These are phyloP conservation scores for Leishmania guyanensis DNA, from an alignment of 208 protist genomes.

Conservation along the genomic window DNA sequence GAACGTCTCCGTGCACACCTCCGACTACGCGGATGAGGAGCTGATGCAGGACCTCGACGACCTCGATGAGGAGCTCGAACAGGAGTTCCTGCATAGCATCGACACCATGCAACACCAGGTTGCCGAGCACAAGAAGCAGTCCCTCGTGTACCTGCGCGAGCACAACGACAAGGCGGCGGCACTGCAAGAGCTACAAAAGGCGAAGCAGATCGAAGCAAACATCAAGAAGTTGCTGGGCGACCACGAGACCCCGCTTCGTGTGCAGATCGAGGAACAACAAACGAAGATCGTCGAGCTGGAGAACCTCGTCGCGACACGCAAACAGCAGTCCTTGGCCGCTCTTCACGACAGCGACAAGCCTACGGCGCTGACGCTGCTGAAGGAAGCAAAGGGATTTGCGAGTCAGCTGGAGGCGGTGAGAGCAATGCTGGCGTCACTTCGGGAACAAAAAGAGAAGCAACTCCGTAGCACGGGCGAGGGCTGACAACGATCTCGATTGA, in stretches of 20 bases:
- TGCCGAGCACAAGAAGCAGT: slow-evolving; percentile 22
- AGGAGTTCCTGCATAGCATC: slow-evolving; percentile 32
- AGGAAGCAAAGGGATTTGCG: slow-evolving; percentile 40
- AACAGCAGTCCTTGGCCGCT: slow-evolving; percentile 36
- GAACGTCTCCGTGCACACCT: slow-evolving; percentile 47
- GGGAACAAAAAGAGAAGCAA: slow-evolving; percentile 17
- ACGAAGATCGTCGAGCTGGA: slow-evolving; percentile 27
- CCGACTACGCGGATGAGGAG: slow-evolving; percentile 40
- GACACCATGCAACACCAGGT: slow-evolving; percentile 27
- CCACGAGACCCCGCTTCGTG: slow-evolving; percentile 30
- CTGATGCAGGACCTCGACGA: slow-evolving; percentile 40
- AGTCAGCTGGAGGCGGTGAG: slow-evolving; percentile 33
- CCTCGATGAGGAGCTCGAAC: slow-evolving; percentile 45
- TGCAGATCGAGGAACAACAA: slow-evolving; percentile 33
- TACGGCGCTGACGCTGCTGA: slow-evolving; percentile 35
- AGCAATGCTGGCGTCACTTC: slow-evolving; percentile 11
- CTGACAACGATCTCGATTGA: not conserved
- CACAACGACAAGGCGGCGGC: slow-evolving; percentile 31
- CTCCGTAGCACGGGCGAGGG: slow-evolving; percentile 22
- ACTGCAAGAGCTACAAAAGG: slow-evolving; percentile 29
- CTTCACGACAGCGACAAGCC: slow-evolving; percentile 39
- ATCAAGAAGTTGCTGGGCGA: slow-evolving; percentile 19
- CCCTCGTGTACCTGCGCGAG: slow-evolving; percentile 25
- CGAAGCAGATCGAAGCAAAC: slow-evolving; percentile 31
- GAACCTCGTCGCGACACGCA: slow-evolving; percentile 31